Base-by-base conservation (phyloP, 1,139 yeast genomes). In the Schwanniomyces etchellsii region DNA sequence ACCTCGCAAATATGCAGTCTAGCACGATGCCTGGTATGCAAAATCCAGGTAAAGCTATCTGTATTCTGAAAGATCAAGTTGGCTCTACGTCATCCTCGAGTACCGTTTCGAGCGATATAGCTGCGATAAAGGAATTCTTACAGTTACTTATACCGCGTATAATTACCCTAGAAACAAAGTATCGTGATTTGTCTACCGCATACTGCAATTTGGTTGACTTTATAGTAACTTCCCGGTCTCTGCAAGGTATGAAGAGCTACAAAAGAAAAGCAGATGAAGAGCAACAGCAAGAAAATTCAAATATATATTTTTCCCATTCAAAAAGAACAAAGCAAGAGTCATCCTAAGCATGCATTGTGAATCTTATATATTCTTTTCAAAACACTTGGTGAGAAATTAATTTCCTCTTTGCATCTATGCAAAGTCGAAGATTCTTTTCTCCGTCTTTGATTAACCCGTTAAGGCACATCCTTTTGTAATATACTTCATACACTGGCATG, bases 401-500 rank as follows among this genome's bases (percentile, higher is more conserved):
- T 3, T 38, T 35, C 35, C 68, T 45, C 3, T 46, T 34, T 4
- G 44, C 28, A 37, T 55, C 60, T 27, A 64, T 55, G 5, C 40
- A 41, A 15, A 67, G 31, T 24, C 47, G 51, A 26, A 60, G 41
- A 32, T 56, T 50, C 10, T 38, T 39, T 0, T 43, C 43, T 16
- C 36, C 18, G 29, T 36, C 26, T 11, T 31, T 24, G n/a, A 27
- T 26, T 25, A 39, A 38, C 5, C 58, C 57, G 2, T 48, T 39
- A 4, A 49, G 40, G 30, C 55, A 47, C 45, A 81, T 57, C 2
- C 60, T 53, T 6, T 63, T 59, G 45, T 76, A 80, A 50, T 82
- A 91, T 15, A 89, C 47, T 39, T 75, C 72, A 47, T 91, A 91
- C 18, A 82, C 74, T 1, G 95, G 95, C 86, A 84, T 81, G 53